phyloP scores from a whole-genome alignment of 176 grass and related monocot genomes.

The Chloris gayana region DNA sequence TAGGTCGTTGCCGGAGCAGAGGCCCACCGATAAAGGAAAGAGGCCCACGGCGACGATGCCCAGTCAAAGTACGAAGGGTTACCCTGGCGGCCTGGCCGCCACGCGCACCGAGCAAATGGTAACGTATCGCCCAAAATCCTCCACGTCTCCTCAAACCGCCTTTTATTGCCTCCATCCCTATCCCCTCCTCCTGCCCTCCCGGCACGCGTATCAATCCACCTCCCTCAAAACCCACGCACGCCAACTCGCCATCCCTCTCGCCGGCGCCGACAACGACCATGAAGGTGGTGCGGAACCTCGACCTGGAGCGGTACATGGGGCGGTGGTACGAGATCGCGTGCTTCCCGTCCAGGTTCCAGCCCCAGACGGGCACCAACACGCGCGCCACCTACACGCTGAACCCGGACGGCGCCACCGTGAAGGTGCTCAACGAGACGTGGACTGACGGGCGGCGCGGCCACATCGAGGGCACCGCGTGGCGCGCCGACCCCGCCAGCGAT shows the following conservation, averaged over 20 bases:
- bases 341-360: slow-evolving; percentile 77
- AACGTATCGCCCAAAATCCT: slow-evolving; percentile 47
- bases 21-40: not conserved
- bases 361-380: slow-evolving; percentile 65
- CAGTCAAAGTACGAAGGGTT: no score
- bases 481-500: slow-evolving; percentile 50
- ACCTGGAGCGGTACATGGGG: slow-evolving; percentile 74
- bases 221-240: slow-evolving; percentile 4
- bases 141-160: slow-evolving; percentile 31
- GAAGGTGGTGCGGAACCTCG: slow-evolving; percentile 50
- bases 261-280: slow-evolving; percentile 34
- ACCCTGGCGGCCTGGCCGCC: no score
- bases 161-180: slow-evolving; percentile 9
- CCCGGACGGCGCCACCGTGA: slow-evolving; percentile 46
- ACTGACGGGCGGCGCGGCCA: slow-evolving; percentile 60
- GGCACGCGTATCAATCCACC: not conserved
- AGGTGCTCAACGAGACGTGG: slow-evolving; percentile 89
- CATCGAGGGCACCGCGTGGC: slow-evolving; percentile 72
- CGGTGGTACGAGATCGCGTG: slow-evolving; percentile 85
- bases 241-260: not conserved
- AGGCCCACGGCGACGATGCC: not conserved
- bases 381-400: slow-evolving; percentile 69
- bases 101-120: not conserved
- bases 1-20: not conserved
- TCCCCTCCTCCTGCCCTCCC: not conserved